Conservation (phyloP, 2,329 filamentous ascomycete genomes). For the Ophiostoma sp. region DNA sequence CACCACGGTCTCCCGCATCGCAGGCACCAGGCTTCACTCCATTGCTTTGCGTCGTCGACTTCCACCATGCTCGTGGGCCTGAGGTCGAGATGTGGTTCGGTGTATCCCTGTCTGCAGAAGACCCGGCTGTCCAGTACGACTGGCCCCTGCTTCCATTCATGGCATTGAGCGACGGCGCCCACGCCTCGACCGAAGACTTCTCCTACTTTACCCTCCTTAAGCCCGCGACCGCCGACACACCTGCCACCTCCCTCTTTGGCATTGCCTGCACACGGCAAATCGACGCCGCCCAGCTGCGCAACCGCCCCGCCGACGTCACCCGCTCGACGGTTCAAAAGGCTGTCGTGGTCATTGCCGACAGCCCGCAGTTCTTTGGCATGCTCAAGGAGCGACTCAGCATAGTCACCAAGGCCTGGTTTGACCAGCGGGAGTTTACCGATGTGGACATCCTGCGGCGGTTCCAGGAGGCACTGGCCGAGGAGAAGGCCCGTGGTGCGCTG, state of each 20-base stretch:
- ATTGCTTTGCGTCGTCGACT: slow-evolving; percentile 77
- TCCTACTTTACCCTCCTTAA: slow-evolving; percentile 93
- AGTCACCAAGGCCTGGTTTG: slow-evolving; percentile 95
- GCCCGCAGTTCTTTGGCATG: slow-evolving; percentile 85
- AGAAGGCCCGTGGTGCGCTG: slow-evolving; percentile 57
- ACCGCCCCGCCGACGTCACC: slow-evolving; percentile 86
- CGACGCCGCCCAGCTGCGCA: slow-evolving; percentile 73
- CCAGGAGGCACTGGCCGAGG: slow-evolving; percentile 78
- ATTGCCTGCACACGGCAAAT: slow-evolving; percentile 94
- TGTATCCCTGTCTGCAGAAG: slow-evolving; percentile 62
- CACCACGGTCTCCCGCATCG: slow-evolving; percentile 21
- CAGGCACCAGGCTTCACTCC: slow-evolving; percentile 53
- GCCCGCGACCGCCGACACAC: slow-evolving; percentile 56
- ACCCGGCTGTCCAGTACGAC: slow-evolving; percentile 80
- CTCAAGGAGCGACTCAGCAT: slow-evolving; percentile 85
- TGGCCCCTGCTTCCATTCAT: slow-evolving; percentile 95
- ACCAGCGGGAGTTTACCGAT: slow-evolving; percentile 88
- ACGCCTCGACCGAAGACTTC: slow-evolving; percentile 95
- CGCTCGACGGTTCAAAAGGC: slow-evolving; percentile 97
- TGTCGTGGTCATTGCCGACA: slow-evolving; percentile 91
- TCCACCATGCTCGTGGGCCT: slow-evolving; percentile 82
- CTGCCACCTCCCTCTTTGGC: slow-evolving; percentile 78
- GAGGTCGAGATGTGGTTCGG: slow-evolving; percentile 95
- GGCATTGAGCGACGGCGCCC: slow-evolving; percentile 92
- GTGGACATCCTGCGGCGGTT: slow-evolving; percentile 87